phyloP scores from a whole-genome alignment of 495 filamentous ascomycete genomes.

The Penicillium samsonianum region DNA sequence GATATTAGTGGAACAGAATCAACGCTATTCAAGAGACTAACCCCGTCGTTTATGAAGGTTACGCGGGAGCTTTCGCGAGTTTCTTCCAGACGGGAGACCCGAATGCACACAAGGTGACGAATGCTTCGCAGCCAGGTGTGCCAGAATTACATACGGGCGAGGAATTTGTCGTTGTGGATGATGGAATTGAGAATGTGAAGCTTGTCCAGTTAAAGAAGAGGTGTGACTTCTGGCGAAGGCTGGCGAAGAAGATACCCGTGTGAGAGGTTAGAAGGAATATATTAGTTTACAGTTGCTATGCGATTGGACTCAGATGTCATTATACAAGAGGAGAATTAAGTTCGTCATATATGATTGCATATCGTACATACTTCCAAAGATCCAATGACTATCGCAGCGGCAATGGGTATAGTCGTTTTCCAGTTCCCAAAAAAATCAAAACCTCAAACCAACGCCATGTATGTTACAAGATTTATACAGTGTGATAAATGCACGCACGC shows the following conservation, averaged over 20 bases:
- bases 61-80: constrained; percentile 58
- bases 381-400: constrained; percentile 12
- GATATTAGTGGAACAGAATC: constrained; percentile 54
- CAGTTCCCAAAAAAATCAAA: constrained; percentile 16
- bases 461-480: constrained; percentile 31
- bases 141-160: constrained; percentile 42
- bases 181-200: constrained; percentile 43
- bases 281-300: background rate
- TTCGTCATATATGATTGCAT: constrained; percentile 12
- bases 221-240: constrained; percentile 56
- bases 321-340: constrained; percentile 10
- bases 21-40: constrained; percentile 56
- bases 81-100: constrained; percentile 62
- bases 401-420: constrained; percentile 23
- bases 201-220: constrained; percentile 43
- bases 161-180: constrained; percentile 52
- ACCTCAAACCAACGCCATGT: constrained; percentile 22
- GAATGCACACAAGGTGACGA: constrained; percentile 58
- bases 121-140: constrained; percentile 43
- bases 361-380: constrained; percentile 15
- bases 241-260: constrained; percentile 44
- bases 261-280: constrained; percentile 17
- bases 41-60: constrained; percentile 57
- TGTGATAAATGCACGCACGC: constrained; percentile 10
- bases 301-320: background rate